phyloP scores from a whole-genome alignment of 2,329 filamentous ascomycete species.

The Drechmeria coniospora region DNA sequence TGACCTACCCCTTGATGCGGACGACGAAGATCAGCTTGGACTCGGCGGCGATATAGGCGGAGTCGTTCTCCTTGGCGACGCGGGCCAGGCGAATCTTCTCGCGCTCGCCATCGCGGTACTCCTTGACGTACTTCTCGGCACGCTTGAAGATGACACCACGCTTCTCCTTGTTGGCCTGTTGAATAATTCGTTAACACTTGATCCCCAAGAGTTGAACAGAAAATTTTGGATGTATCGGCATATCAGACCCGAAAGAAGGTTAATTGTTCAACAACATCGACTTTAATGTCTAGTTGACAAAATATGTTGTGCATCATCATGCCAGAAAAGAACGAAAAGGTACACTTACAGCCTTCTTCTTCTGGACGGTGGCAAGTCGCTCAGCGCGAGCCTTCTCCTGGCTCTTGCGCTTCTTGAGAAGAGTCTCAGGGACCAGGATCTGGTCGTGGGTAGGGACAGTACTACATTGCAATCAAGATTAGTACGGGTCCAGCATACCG shows the following conservation, averaged over 20 bases:
- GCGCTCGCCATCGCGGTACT: slow-evolving; percentile 96
- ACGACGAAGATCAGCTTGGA: slow-evolving; percentile 93
- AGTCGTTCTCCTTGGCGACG: slow-evolving; percentile 79
- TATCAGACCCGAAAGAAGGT: slow-evolving; percentile 99
- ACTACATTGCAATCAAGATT: slow-evolving; percentile 53
- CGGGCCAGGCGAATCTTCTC: slow-evolving; percentile 93
- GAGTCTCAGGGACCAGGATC: slow-evolving; percentile 95
- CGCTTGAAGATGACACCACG: slow-evolving; percentile 98
- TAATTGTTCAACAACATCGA: slow-evolving; percentile 97
- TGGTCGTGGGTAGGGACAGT: slow-evolving; percentile 88
- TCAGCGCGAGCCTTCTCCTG: slow-evolving; percentile 98
- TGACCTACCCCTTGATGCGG: slow-evolving; percentile 84
- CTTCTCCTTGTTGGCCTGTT: slow-evolving; percentile 96
- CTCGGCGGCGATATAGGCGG: slow-evolving; percentile 89
- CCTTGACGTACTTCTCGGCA: slow-evolving; percentile 98
- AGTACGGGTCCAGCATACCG: slow-evolving; percentile 58
- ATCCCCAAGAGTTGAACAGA: slow-evolving; percentile 6
- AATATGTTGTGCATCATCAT: slow-evolving; percentile 79
- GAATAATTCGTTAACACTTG: slow-evolving; percentile 20
- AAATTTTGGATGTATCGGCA: slow-evolving; percentile 16
- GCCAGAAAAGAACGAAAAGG: slow-evolving; percentile 13
- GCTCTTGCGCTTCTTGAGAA: slow-evolving; percentile 99
- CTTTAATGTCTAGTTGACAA: slow-evolving; percentile 72
- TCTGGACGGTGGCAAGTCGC: slow-evolving; percentile 60
- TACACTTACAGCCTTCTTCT: slow-evolving; percentile 80